These are phyloP conservation scores for Didymellaceae sp. DNA, from an alignment of 2,329 filamentous ascomycete species.

Conservation along the genomic window DNA sequence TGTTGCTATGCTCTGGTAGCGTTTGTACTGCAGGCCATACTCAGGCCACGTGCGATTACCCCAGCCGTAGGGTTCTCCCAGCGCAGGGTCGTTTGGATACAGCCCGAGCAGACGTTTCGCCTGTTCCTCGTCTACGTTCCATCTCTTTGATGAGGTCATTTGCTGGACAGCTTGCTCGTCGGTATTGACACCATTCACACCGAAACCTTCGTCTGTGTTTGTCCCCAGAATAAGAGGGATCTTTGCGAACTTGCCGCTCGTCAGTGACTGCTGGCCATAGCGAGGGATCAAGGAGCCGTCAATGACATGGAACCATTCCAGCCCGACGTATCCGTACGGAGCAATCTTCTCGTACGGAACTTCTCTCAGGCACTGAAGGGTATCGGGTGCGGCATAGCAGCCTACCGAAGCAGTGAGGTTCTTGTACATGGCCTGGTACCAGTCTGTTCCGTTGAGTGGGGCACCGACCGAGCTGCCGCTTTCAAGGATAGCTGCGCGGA, in stretches of 20 bases:
- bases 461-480: conserved; percentile 44
- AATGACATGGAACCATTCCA: conserved; percentile 42
- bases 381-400: conserved; percentile 29
- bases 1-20: conserved; percentile 38
- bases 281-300: conserved; percentile 36
- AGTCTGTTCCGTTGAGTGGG: conserved; percentile 40
- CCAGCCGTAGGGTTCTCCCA: conserved; percentile 53
- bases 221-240: conserved; percentile 68
- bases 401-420: conserved; percentile 37
- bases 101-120: conserved; percentile 31
- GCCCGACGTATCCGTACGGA: conserved; percentile 35
- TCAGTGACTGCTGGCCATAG: conserved; percentile 43
- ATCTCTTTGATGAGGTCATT: conserved; percentile 43
- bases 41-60: conserved; percentile 41
- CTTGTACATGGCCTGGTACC: conserved; percentile 42
- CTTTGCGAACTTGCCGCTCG: conserved; percentile 63
- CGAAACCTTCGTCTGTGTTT: conserved; percentile 70
- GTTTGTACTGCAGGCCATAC: conserved; percentile 36
- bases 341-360: conserved; percentile 37
- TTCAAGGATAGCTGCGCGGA: conserved; percentile 52
- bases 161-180: conserved; percentile 45
- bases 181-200: conserved; percentile 58
- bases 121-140: conserved; percentile 31
- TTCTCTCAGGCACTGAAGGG: conserved; percentile 36
- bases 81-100: conserved; percentile 50